phyloP scores from a whole-genome alignment of 2,329 filamentous ascomycete genomes.

The Hymenotorrendiella dingleyae region DNA sequence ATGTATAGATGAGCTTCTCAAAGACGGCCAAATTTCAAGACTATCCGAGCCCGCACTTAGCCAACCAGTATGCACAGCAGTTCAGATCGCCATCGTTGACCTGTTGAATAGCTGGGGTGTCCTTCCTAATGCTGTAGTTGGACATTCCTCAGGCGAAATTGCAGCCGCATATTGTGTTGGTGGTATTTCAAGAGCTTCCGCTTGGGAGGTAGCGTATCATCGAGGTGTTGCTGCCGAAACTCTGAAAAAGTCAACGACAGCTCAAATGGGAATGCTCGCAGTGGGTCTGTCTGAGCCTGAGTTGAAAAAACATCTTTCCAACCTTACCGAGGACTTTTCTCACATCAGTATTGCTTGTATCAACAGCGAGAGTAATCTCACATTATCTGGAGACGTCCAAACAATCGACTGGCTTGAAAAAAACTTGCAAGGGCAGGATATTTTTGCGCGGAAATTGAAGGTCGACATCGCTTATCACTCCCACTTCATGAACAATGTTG shows the following conservation, averaged over 20 bases:
- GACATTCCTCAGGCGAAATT: conserved; percentile 44
- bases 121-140: conserved; percentile 33
- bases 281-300: conserved; percentile 33
- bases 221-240: conserved; percentile 12
- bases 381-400: conserved; percentile 21
- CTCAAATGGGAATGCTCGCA: conserved; percentile 47
- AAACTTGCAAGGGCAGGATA: neutral
- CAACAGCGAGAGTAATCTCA: conserved; percentile 23
- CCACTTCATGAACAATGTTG: conserved; percentile 26
- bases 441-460: conserved; percentile 18
- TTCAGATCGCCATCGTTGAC: conserved; percentile 40
- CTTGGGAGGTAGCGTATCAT: conserved; percentile 13
- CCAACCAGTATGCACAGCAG: conserved; percentile 26
- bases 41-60: conserved; percentile 5
- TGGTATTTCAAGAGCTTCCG: conserved; percentile 13
- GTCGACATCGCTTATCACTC: conserved; percentile 28
- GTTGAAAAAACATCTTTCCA: neutral
- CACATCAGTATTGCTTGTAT: conserved; percentile 29
- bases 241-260: conserved; percentile 6
- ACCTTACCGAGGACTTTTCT: conserved; percentile 14
- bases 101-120: conserved; percentile 35
- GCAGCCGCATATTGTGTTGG: conserved; percentile 34
- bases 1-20: neutral
- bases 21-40: neutral
- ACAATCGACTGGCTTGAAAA: conserved; percentile 7